Evolutionary conservation across 441 rosid genomes (phyloP).

Genomic region (Bruguiera hainesii): DNA sequence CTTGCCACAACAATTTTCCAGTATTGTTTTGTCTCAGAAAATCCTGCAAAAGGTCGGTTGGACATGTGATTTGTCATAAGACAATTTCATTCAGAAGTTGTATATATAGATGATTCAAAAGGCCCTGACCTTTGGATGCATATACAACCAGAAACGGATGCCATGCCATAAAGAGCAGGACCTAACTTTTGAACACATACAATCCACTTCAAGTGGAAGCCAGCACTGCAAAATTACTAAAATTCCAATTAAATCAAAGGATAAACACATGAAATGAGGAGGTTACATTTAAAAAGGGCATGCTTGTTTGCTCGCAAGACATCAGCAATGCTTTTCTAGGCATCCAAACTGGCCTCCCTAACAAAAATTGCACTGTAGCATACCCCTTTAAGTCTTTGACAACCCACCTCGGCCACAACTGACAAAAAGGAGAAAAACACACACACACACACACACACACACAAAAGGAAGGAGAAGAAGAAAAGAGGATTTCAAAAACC

Average conservation of each 20-base stretch:
- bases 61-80: not conserved
- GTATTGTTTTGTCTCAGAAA: conserved; percentile 91
- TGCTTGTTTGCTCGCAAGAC: too few relatives aligned
- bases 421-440: too few relatives aligned
- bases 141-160: conserved; percentile 80
- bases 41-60: conserved; percentile 47
- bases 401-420: too few relatives aligned
- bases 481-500: too few relatives aligned
- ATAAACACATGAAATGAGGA: not conserved
- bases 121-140: conserved; percentile 87
- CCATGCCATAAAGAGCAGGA: conserved; percentile 54
- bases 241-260: not conserved
- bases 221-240: conserved; percentile 58
- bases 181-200: conserved; percentile 72
- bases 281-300: too few relatives aligned
- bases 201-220: conserved; percentile 93
- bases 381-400: too few relatives aligned
- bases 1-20: conserved; percentile 86
- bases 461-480: too few relatives aligned
- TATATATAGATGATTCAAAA: not conserved
- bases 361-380: too few relatives aligned
- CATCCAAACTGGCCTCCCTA: too few relatives aligned
- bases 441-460: too few relatives aligned
- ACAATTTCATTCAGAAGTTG: not conserved
- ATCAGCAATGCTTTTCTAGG: too few relatives aligned